Conservation (phyloP, 192 early-diverging fungal species). For the Linderina pennispora region DNA sequence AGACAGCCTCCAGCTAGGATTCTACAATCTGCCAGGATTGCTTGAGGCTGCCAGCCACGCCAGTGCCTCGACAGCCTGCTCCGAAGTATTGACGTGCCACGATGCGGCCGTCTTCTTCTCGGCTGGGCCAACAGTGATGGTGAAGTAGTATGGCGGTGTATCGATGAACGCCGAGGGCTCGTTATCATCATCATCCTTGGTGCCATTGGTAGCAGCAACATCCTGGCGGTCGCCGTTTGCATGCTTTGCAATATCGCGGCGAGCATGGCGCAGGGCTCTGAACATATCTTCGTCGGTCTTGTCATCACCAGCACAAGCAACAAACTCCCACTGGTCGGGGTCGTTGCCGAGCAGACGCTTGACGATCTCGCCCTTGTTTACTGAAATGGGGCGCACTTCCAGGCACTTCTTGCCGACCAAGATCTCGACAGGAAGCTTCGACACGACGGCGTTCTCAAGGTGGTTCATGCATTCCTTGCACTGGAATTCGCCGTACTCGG, state of each 20-base stretch:
- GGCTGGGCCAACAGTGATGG: constrained; percentile 72
- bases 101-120: constrained; percentile 83
- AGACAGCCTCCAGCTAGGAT: too few species aligned
- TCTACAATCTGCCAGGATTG: too few species aligned
- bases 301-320: constrained; percentile 95
- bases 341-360: constrained; percentile 63
- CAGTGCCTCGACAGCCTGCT: constrained; percentile 28
- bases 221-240: not conserved
- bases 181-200: not conserved
- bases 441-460: constrained; percentile 81
- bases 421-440: constrained; percentile 93
- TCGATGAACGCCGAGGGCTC: constrained; percentile 1
- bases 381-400: constrained; percentile 84
- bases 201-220: not conserved
- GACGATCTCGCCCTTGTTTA: constrained; percentile 98
- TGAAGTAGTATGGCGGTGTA: constrained; percentile 53
- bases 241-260: constrained; percentile 7
- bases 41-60: constrained; percentile 14
- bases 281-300: constrained; percentile 99
- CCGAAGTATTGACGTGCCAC: constrained; percentile 67
- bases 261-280: constrained; percentile 50
- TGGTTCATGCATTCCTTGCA: constrained; percentile 97
- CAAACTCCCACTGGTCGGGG: constrained; percentile 74
- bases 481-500: constrained; percentile 92
- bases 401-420: constrained; percentile 95